A percentile compares a stretch with the other conserved stretches of the same genome.
These are phyloP conservation scores for Naegleria gruberi DNA, from an alignment of 208 protist species.

Conservation along the genomic window DNA sequence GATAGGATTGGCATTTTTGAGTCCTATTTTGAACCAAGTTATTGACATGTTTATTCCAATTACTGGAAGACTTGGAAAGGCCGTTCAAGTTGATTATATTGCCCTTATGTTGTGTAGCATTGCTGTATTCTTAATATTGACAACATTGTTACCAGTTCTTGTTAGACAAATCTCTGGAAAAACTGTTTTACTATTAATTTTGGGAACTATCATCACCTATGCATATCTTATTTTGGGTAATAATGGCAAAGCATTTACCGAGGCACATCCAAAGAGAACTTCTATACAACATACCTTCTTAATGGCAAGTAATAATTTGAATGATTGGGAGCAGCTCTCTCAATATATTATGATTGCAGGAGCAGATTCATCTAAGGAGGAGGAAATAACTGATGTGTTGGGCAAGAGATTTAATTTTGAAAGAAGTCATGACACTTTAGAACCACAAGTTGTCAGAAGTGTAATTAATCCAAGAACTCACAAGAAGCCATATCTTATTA, in stretches of 20 bases:
- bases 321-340: not conserved
- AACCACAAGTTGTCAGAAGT: not conserved
- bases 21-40: not conserved
- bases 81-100: not conserved
- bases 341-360: not conserved
- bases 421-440: not conserved
- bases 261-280: not conserved
- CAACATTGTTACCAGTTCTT: not conserved
- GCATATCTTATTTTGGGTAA: not conserved
- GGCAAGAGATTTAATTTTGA: not conserved
- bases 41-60: not conserved
- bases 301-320: not conserved
- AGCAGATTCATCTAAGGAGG: not conserved
- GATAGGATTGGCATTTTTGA: not conserved
- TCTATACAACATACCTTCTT: not conserved
- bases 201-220: not conserved
- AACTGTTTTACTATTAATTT: not conserved
- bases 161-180: not conserved
- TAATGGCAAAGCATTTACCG: not conserved
- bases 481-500: not conserved
- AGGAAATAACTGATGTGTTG: not conserved
- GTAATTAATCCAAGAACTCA: not conserved
- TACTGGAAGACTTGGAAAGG: not conserved
- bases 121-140: not conserved
- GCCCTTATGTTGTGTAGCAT: not conserved